Percentiles rank a stretch among this genome's conserved stretches.
These are phyloP conservation scores for Hypholoma sublateritium DNA, from an alignment of 768 basidiomycete species.

Conservation along the genomic window DNA sequence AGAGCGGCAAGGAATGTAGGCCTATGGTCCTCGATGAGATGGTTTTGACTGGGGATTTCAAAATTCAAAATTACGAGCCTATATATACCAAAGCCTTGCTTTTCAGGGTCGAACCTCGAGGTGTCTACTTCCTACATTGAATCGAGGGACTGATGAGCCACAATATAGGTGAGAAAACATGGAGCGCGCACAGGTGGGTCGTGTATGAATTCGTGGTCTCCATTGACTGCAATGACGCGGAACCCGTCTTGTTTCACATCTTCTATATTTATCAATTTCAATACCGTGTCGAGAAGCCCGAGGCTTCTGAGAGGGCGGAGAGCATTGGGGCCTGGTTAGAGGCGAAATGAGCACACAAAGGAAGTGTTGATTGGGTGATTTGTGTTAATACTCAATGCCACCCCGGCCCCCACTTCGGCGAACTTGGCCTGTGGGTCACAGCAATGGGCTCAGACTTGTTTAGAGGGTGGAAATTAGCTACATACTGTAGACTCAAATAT, in stretches of 20 bases:
- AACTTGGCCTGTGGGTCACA: constrained; percentile 35
- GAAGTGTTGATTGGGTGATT: background rate
- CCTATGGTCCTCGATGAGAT: constrained; percentile 21
- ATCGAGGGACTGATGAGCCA: background rate
- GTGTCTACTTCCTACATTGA: constrained; percentile 24
- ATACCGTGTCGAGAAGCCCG: constrained; percentile 41
- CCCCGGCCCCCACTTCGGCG: constrained; percentile 51
- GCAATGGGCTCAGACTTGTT: background rate
- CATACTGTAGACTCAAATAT: constrained; percentile 51
- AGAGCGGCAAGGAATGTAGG: constrained; percentile 50
- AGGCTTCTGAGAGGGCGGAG: constrained; percentile 40
- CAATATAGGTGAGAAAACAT: background rate
- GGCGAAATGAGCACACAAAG: background rate
- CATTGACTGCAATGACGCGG: constrained; percentile 39
- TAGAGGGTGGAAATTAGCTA: background rate
- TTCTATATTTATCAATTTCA: constrained; percentile 32
- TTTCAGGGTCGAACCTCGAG: constrained; percentile 14
- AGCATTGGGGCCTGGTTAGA: constrained; percentile 43
- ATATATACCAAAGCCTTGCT: constrained; percentile 36
- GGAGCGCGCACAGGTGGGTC: constrained; percentile 29
- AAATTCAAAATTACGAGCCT: constrained; percentile 25
- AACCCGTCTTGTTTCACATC: constrained; percentile 29
- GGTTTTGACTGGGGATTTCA: background rate
- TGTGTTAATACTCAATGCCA: constrained; percentile 23
- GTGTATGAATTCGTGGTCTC: constrained; percentile 41